A percentile compares a stretch with the other conserved stretches of the same genome.
Evolutionary conservation across 1,139 yeast genomes (phyloP).

Genomic region (Suhomyces terraborum): DNA sequence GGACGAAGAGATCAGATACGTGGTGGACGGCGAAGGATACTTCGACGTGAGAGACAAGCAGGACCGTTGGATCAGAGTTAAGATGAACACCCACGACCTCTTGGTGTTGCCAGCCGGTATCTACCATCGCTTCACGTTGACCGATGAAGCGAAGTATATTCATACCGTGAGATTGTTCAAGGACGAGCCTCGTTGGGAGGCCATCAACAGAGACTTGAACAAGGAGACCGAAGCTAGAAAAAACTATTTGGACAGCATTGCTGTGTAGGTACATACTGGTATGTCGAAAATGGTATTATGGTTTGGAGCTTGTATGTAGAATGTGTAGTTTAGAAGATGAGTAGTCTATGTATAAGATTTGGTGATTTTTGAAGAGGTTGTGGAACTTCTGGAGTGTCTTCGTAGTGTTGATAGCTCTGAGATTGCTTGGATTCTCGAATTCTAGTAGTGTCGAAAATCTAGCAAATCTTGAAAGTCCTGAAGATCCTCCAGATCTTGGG

Average conservation of each 20-base stretch:
- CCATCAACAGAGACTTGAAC: constrained; percentile 61
- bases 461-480: too few species aligned
- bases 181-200: constrained; percentile 97
- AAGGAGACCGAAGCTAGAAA: constrained; percentile 33
- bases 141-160: constrained; percentile 57
- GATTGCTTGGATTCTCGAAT: too few species aligned
- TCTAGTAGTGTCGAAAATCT: too few species aligned
- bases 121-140: constrained; percentile 85
- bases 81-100: constrained; percentile 65
- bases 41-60: constrained; percentile 78
- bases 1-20: constrained; percentile 94
- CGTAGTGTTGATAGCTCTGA: too few species aligned
- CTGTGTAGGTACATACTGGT: constrained; percentile 17
- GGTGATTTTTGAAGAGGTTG: too few species aligned
- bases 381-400: too few species aligned
- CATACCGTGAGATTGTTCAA: constrained; percentile 83
- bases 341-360: too few species aligned
- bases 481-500: too few species aligned
- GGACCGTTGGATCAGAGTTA: constrained; percentile 80
- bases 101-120: constrained; percentile 86
- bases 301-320: too few species aligned
- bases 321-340: too few species aligned
- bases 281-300: too few species aligned
- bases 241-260: constrained; percentile 34
- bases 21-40: constrained; percentile 87